Percentiles rank a stretch among this genome's conserved stretches.
phyloP scores from a whole-genome alignment of 345 rosid genomes.

The Rhizophora mangle region DNA sequence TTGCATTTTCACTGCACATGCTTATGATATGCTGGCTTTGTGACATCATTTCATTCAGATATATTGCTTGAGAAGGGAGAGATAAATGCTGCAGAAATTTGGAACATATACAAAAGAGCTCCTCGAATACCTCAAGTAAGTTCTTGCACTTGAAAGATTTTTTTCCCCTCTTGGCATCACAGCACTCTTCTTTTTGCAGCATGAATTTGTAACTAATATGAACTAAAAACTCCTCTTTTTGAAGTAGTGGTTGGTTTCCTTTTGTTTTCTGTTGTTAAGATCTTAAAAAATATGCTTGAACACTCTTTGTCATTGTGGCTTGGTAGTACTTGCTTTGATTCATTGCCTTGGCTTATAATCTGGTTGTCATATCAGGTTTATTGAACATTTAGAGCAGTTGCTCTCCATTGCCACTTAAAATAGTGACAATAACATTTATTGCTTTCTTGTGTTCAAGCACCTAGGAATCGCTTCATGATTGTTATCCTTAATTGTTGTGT shows the following conservation, averaged over 20 bases:
- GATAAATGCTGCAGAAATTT: conserved; percentile 75
- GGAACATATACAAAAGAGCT: conserved; percentile 67
- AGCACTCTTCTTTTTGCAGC: not conserved
- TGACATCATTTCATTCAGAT: conserved; percentile 45
- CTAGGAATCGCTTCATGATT: not conserved
- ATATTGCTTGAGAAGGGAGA: conserved; percentile 69
- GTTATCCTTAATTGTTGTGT: not conserved
- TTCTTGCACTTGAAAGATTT: conserved; percentile 9
- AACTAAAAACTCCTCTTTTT: no score
- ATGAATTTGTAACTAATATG: no score
- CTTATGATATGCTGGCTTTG: conserved; percentile 3
- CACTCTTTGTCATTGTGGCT: not conserved
- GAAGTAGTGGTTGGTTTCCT: no score
- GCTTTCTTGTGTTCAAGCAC: no score
- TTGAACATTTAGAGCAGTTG: not conserved
- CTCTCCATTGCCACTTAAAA: no score
- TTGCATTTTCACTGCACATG: conserved; percentile 1
- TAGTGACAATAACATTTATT: no score
- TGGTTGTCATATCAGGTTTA: not conserved
- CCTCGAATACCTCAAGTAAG: conserved; percentile 78
- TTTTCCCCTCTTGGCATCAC: not conserved
- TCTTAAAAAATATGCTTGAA: no score
- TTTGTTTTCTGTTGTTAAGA: no score
- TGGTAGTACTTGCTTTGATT: not conserved
- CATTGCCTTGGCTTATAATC: not conserved